phyloP scores from a whole-genome alignment of 2,329 filamentous ascomycete genomes.

The Colletotrichum endophyticum region DNA sequence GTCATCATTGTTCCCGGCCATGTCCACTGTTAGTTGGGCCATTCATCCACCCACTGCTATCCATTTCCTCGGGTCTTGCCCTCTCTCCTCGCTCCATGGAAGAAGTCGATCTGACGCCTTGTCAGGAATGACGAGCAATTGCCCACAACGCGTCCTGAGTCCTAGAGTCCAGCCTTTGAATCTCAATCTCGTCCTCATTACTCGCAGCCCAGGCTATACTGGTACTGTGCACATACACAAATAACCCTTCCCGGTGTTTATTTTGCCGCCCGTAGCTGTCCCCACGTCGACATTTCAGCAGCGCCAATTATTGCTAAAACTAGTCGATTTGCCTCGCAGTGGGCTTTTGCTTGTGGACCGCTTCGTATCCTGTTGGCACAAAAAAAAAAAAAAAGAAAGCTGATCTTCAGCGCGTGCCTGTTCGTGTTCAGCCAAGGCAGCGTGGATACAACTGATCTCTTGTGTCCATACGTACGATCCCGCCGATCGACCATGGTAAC shows the following conservation, averaged over 20 bases:
- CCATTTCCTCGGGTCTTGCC: neutral
- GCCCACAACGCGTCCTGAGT: neutral
- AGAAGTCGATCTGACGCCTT: neutral
- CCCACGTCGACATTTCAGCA: neutral
- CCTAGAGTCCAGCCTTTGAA: neutral
- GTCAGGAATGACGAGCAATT: constrained; percentile 3
- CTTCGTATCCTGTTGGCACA: neutral
- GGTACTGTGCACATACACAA: neutral
- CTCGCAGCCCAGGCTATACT: neutral
- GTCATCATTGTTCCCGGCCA: neutral
- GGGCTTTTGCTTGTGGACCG: neutral
- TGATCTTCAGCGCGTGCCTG: neutral
- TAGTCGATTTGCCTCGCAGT: neutral
- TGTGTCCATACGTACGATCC: neutral
- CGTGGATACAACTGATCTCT: neutral
- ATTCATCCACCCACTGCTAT: neutral
- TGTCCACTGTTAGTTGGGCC: neutral
- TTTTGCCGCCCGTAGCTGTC: neutral
- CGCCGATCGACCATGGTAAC: neutral
- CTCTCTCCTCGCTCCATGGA: neutral
- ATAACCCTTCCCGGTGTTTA: neutral
- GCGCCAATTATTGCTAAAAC: neutral
- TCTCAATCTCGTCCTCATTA: constrained; percentile 3
- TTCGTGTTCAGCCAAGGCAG: neutral
- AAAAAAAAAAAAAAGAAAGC: neutral